Base-by-base conservation (phyloP, 345 rosid species). In the Salix udensis region DNA sequence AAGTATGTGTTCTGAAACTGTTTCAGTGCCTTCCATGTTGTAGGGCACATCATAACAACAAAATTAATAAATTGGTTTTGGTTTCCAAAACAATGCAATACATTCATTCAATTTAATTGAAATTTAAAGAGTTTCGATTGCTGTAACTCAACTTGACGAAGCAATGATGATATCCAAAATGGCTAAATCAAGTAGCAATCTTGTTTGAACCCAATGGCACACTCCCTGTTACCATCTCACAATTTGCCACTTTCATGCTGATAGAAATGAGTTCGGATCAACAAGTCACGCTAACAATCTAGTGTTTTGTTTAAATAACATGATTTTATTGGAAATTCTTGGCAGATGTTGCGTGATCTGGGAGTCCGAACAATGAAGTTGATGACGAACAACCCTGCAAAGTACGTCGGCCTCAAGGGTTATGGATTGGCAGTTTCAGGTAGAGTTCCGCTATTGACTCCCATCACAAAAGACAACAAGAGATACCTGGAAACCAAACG, bases 321-420 rank as follows among this genome's bases (percentile, higher is more conserved):
- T 28, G 23, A 36, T 10, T 14, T 31, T 64, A 24, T 5, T 30
- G 31, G 23, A 44, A 60, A 42, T 46, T 55, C 68, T 12, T 39
- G 78, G 75, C 88, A 94, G 97, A 94, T 94, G 2, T 75, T 94
- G 5, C 85, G 87, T 67, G 97, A 88, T 71, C 81, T 94, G 30
- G 97, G 98, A 1, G 96, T 94, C 23, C 82, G 94, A 81, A 91
- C 94, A 0, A 94, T 94, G 96, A 91, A 82, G 85, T 77, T 91
- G 84, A 94, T 94, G 98, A 92, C 96, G 1, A 94, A 94, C 87
- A 92, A 94, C 76, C 98, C 98, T 0, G 88, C 94, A 0, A 93
- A 93, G 83, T 93, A 89, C 65, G 75, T 86, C 14, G 98, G 98
- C 34, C 85, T 94, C 70, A 88, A 89, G 81, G 96, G 97, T 36